Percentiles rank a stretch among this genome's conserved stretches.
phyloP scores from a whole-genome alignment of 495 filamentous ascomycete genomes.

The Penicillium argentinense region DNA sequence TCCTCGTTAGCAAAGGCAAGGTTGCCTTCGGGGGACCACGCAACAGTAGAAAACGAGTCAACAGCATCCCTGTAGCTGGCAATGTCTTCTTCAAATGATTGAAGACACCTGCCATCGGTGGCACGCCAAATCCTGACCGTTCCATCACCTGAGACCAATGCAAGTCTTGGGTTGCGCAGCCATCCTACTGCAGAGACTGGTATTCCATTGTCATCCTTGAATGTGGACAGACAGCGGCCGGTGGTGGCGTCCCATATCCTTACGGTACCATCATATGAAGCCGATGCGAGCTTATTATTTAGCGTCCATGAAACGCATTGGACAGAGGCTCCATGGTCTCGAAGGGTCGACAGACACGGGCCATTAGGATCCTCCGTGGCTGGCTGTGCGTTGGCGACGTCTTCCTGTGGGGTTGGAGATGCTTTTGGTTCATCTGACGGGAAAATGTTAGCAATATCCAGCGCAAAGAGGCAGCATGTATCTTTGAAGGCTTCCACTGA shows the following conservation, averaged over 20 bases:
- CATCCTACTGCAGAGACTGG: neutral
- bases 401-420: too few relatives aligned
- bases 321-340: neutral
- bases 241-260: conserved; percentile 3
- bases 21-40: neutral
- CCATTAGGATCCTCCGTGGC: neutral
- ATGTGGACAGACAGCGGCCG: neutral
- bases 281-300: neutral
- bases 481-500: too few relatives aligned
- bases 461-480: too few relatives aligned
- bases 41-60: neutral
- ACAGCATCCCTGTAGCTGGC: neutral
- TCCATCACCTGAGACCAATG: neutral
- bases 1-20: neutral
- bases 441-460: too few relatives aligned
- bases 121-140: neutral
- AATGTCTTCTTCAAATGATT: neutral
- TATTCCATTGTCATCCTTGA: neutral
- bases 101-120: neutral
- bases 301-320: neutral
- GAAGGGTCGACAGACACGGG: neutral
- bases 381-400: neutral
- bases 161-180: neutral
- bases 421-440: too few relatives aligned
- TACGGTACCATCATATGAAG: neutral